Conservation (phyloP, 2,329 filamentous ascomycete species). For the Pseudopyricularia cyperi region DNA sequence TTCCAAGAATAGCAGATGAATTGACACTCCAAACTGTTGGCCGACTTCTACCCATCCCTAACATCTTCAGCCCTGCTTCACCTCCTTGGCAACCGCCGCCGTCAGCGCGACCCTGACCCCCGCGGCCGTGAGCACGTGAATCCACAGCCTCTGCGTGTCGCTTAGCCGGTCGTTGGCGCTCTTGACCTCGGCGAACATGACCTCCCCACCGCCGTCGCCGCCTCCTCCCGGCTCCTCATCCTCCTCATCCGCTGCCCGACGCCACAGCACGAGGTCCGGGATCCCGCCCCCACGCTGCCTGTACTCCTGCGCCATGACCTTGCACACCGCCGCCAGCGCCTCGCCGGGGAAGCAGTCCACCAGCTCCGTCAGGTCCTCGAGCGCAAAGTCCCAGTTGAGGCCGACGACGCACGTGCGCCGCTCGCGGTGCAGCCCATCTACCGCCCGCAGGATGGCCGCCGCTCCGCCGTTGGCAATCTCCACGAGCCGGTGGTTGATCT, state of each 20-base stretch:
- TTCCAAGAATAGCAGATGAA: background rate
- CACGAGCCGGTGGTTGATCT: conserved; percentile 78
- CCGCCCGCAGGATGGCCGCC: conserved; percentile 47
- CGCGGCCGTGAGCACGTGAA: conserved; percentile 77
- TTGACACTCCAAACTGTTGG: background rate
- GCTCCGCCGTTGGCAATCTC: conserved; percentile 78
- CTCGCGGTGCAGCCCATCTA: conserved; percentile 57
- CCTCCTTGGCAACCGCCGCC: conserved; percentile 43
- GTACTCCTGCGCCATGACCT: conserved; percentile 94
- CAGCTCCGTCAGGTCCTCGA: conserved; percentile 69
- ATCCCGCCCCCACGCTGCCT: conserved; percentile 73
- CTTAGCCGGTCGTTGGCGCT: conserved; percentile 85
- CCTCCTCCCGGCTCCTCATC: too few species aligned
- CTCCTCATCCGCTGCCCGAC: too few species aligned
- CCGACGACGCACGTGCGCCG: conserved; percentile 77
- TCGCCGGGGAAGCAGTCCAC: conserved; percentile 65
- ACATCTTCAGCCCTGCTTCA: conserved; percentile 17
- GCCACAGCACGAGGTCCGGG: conserved; percentile 88
- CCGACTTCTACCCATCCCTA: background rate
- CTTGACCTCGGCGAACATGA: conserved; percentile 68
- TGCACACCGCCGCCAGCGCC: conserved; percentile 73
- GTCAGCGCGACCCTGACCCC: conserved; percentile 78
- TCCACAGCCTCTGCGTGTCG: conserved; percentile 94
- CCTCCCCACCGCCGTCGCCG: conserved; percentile 15
- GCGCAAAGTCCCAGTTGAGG: conserved; percentile 76